A percentile compares a stretch with the other conserved stretches of the same genome.
phyloP scores from a whole-genome alignment of 78 protist genomes.

The Dictyostelium purpureum region DNA sequence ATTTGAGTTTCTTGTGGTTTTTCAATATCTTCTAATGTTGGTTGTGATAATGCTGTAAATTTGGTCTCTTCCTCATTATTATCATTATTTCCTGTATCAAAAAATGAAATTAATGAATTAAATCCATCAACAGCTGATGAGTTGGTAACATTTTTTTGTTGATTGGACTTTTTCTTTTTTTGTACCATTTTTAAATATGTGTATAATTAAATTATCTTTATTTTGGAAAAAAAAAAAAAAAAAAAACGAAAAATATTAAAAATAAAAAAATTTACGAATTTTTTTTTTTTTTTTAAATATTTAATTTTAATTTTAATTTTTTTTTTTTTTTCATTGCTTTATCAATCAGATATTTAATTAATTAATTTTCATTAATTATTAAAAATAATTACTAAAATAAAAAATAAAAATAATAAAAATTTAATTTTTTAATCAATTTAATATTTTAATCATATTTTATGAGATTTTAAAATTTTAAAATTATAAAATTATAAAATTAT shows the following conservation, averaged over 20 bases:
- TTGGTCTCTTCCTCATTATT: not conserved
- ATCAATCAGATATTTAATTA: not conserved
- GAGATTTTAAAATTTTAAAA: not conserved
- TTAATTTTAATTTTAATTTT: not conserved
- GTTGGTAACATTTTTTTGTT: not conserved
- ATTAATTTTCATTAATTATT: not conserved
- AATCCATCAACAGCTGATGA: conserved; percentile 28
- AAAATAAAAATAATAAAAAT: not conserved
- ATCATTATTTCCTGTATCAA: conserved; percentile 6
- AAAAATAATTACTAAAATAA: not conserved
- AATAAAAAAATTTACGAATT: too few relatives aligned
- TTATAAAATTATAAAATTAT: not conserved
- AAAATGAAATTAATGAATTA: conserved; percentile 51
- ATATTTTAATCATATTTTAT: not conserved
- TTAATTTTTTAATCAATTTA: not conserved
- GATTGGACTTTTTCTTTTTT: not conserved
- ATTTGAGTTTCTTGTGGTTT: conserved; percentile 18
- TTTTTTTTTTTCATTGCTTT: not conserved
- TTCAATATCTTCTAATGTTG: not conserved
- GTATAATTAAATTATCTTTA: conserved; percentile 10
- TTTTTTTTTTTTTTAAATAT: too few relatives aligned
- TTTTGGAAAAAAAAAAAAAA: not conserved
- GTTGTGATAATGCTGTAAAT: not conserved
- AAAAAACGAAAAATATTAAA: too few relatives aligned
- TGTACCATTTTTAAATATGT: not conserved